A percentile compares a stretch with the other conserved stretches of the same genome.
phyloP scores from a whole-genome alignment of 2,329 filamentous ascomycete species.

The Aotearoamyces nothofagi region DNA sequence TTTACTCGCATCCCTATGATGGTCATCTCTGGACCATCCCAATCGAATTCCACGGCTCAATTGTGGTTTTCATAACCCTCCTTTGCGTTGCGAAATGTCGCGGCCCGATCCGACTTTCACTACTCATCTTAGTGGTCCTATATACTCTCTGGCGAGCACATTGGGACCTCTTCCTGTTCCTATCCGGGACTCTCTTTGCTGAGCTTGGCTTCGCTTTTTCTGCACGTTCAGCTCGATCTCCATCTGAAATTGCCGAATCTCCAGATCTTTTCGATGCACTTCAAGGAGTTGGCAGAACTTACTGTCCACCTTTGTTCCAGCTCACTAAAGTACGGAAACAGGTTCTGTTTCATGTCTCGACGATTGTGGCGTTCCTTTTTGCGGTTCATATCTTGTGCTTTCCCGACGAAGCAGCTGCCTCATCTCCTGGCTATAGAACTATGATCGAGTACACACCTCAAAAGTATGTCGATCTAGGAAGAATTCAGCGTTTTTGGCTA shows the following conservation, averaged over 20 bases:
- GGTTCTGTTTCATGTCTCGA: too few species aligned
- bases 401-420: neutral
- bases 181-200: conserved; percentile 1
- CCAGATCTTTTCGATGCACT: too few species aligned
- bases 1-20: too few species aligned
- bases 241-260: too few species aligned
- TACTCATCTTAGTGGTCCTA: neutral
- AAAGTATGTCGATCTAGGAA: neutral
- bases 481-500: conserved; percentile 1
- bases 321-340: too few species aligned
- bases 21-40: conserved; percentile 4
- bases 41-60: conserved; percentile 3
- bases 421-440: neutral
- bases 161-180: conserved; percentile 3
- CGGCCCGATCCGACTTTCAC: neutral
- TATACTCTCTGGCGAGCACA: conserved; percentile 1
- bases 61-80: conserved; percentile 2
- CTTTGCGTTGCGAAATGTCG: conserved; percentile 2
- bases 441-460: neutral
- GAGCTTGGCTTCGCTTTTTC: conserved; percentile 2
- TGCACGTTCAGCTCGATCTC: too few species aligned
- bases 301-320: too few species aligned
- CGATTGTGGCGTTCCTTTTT: neutral
- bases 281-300: too few species aligned
- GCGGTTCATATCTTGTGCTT: neutral